Evolutionary conservation across 2,329 filamentous ascomycete genomes (phyloP), one percentile per base, ranked within the genome.

Genomic region (Grosmannia serpens): DNA sequence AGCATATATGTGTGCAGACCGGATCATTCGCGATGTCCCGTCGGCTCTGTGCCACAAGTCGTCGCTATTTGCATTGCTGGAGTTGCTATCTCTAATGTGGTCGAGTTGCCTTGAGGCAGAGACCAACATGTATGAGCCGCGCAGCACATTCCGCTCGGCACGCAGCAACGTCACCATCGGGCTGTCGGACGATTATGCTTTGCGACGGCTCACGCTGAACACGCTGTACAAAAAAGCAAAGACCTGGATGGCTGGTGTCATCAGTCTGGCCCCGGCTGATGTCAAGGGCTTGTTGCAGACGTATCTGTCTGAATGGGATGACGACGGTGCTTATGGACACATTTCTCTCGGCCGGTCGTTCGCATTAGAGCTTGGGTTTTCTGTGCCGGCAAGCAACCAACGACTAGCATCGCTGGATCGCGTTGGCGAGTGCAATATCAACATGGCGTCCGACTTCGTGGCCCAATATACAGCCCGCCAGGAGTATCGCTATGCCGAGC

Each of bases 381-480:
- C 87, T 20, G 89, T 99, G 58, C 92, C 95, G 6, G 79, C 81
- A 6, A 91, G 87, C 11, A 92, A 99, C 69, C 90, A 95, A 67
- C 84, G 90, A 62, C 78, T 99, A 49, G 85, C 82, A 65, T 91
- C 89, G 8, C 84, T 99, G 54, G 89, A 95, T 64, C 81, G 80
- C 41, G 81, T 88, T 62, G 85, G 87, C 22, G 83, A 86, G 53
- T 83, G 83, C 57, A 83, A 83, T 62, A 86, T 96, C 69, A 96
- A 97, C 69, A 91, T 91, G 13, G 91, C 89, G 0, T 97, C 94
- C 2, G 92, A 97, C 69, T 96, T 99, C 66, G 84, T 99, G 68
- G 91, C 94, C 1, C 92, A 99, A 68, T 99, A 99, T 70, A 97
- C 92, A 4, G 95, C 91, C 29, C 87, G 94, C 44, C 95, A 99